Evolutionary conservation across 345 rosid genomes (phyloP), one percentile per base, ranked within the genome.

Genomic region (Arabidopsis suecica): DNA sequence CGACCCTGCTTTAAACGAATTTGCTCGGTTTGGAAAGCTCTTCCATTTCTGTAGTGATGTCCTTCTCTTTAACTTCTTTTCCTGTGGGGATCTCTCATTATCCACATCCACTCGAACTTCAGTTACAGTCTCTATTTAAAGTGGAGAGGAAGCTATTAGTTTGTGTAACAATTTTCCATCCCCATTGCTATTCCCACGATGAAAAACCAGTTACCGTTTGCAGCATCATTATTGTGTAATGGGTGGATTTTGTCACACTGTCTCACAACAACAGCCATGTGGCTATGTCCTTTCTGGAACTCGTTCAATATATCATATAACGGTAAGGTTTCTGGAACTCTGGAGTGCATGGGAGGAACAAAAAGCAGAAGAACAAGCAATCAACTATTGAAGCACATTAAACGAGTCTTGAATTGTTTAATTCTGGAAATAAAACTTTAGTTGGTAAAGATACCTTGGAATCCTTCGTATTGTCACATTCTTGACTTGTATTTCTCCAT

Each of bases 201-300:
- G 25, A 23, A 36, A 34, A 12, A 37, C 6, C 10, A 44, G 0
- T 47, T 57, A 74, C 71, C 72, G 2, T 45, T 57, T 11, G 56
- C 72, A 65, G 22, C 63, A 37, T 57, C 65, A 37, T 36, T 65
- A 23, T 38, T 33, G 0, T 58, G 57, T 34, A 74, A 45, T 23
- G 41, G 22, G n/a, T 56, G 40, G 67, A 25, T 23, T 5, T 74
- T 84, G 61, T 81, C 78, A 67, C 75, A 78, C 42, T 56, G 84
- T 70, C 85, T 88, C 25, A 89, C 86, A 56, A 91, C 91, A 64
- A 91, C 92, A 50, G 96, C 97, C 97, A 93, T 89, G 77, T 93
- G 98, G 84, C 97, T 93, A 60, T 89, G 98, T 55, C 98, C 98
- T 82, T 93, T 93, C 77, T 93, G 97, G 75, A 93, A 93, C 83